phyloP scores from a whole-genome alignment of 2,329 filamentous ascomycete species.

The Paecilomyces fulvus region DNA sequence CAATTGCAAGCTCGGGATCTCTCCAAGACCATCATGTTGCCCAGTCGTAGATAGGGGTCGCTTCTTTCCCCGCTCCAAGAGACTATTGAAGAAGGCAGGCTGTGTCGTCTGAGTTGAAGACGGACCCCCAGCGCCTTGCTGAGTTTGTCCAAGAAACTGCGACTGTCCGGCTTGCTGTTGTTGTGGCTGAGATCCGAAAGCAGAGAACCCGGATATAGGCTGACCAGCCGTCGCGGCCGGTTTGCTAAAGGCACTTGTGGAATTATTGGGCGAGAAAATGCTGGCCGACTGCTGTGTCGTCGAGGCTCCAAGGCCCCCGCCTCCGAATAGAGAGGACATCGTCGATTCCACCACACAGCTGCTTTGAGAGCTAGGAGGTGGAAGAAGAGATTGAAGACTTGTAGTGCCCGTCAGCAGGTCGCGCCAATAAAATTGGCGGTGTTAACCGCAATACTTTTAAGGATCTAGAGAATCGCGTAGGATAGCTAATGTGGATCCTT shows the following conservation, averaged over 20 bases:
- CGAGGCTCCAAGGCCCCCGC: constrained; percentile 6
- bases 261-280: constrained; percentile 19
- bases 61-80: constrained; percentile 57
- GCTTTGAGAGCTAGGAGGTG: background rate
- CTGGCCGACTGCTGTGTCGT: constrained; percentile 15
- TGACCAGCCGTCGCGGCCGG: constrained; percentile 14
- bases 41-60: constrained; percentile 60
- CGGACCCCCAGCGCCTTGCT: constrained; percentile 13
- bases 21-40: constrained; percentile 50
- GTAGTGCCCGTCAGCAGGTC: background rate
- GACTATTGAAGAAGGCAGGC: constrained; percentile 56
- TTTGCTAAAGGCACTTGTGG: constrained; percentile 18
- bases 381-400: background rate
- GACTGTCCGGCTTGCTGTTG: constrained; percentile 11
- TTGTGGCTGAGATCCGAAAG: constrained; percentile 21
- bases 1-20: constrained; percentile 82
- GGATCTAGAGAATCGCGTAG: background rate
- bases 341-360: background rate
- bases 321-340: constrained; percentile 22
- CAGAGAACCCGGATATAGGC: constrained; percentile 12
- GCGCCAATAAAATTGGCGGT: background rate
- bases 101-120: constrained; percentile 30
- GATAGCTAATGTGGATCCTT: background rate
- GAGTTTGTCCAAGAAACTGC: constrained; percentile 20
- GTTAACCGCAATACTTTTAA: background rate